Base-by-base conservation (phyloP, 2,329 filamentous ascomycete species). In the Teratosphaeria nubilosa region DNA sequence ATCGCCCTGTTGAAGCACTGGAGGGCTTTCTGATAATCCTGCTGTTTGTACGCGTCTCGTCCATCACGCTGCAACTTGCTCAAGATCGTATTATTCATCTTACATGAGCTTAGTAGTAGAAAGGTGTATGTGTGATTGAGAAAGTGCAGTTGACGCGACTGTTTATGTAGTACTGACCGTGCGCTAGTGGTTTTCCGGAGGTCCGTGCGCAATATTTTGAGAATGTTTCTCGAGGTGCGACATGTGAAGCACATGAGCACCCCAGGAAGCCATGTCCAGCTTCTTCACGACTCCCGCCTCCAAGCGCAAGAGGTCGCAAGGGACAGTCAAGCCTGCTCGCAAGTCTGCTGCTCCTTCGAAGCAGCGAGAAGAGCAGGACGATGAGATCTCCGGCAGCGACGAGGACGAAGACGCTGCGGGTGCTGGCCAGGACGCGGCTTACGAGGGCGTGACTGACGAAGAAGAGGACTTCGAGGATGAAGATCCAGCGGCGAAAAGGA, bases 281-380 rank as follows among this genome's bases (percentile, higher is more conserved):
- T 99, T 97, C 76, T 99, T 99, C 76, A 96, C 91, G 55, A 79
- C 87, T 45, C 91, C 94, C 5, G 87, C 88, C 48, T 87, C 88
- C 55, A 87, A 92, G 70, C 90, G 89, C 77, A 97, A 97, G 81
- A 82, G 94, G 68, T 69, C 78, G 6, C 73, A 77, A 58, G 79
- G 85, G 22, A n/a, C 50, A 20, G 34, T 32, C n/a, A 30, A 31
- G 85, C 72, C 87, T 86, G 41, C 61, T 37, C 37, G 51, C 45
- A 56, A 58, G 56, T 59, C 69, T 78, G 82, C 71, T 67, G 80
- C 60, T 80, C 80, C 63, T 75, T 77, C 56, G 71, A 79, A 53
- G 65, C 70, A 71, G 75, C 74, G 24, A 51, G 53, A 53, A 20
- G 32, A 30, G 6, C 77, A 85, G n/a, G 55, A 52, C 48, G 51